Conservation (phyloP, 108 stramenopile species). For the Aureococcus anophagefferens region DNA sequence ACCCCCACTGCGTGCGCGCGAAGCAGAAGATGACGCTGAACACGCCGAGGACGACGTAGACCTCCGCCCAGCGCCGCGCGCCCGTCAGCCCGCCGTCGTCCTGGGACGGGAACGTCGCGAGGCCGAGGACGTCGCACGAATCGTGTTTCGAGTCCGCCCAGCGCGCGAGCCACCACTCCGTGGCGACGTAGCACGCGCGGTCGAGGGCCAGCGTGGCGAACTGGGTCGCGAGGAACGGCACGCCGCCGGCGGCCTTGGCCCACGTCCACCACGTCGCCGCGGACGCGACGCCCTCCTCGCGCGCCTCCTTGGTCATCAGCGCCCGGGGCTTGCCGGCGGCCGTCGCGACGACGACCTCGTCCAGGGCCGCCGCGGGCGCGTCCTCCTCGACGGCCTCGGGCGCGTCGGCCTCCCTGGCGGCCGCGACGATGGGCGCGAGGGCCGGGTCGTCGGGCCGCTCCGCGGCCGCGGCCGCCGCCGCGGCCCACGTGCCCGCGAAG, state of each 20-base stretch:
- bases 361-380: conserved; percentile 13
- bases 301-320: conserved; percentile 58
- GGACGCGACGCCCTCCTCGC: conserved; percentile 63
- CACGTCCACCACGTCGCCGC: conserved; percentile 61
- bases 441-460: background rate
- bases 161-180: conserved; percentile 67
- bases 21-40: background rate
- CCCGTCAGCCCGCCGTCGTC: background rate
- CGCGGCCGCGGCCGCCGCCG: background rate
- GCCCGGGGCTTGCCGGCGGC: conserved; percentile 15
- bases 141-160: conserved; percentile 55
- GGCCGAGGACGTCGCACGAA: conserved; percentile 18
- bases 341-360: conserved; percentile 32
- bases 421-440: background rate
- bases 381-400: conserved; percentile 18
- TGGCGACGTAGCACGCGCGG: conserved; percentile 58
- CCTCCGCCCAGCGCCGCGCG: background rate
- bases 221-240: conserved; percentile 36
- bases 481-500: conserved; percentile 58
- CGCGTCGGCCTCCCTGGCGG: conserved; percentile 33
- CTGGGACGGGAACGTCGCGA: conserved; percentile 5
- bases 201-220: conserved; percentile 54
- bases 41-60: background rate
- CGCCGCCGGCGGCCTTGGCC: conserved; percentile 67
- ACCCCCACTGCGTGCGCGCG: conserved; percentile 10